A percentile compares a stretch with the other conserved stretches of the same genome.
phyloP scores from a whole-genome alignment of 2,329 filamentous ascomycete genomes.

The Penicillium sp. region DNA sequence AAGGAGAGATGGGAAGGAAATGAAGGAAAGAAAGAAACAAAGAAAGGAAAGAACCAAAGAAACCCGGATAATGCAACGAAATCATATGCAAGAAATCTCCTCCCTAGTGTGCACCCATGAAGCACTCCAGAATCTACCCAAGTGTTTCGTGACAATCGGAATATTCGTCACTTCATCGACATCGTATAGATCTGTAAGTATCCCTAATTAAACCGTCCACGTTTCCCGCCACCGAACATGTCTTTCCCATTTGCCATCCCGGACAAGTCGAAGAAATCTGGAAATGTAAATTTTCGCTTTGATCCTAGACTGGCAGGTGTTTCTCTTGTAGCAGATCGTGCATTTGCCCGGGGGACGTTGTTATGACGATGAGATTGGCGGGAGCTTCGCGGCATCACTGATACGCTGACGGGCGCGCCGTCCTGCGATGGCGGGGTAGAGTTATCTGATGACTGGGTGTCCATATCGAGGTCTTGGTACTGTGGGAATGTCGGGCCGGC shows the following conservation, averaged over 20 bases:
- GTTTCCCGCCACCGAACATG: slow-evolving; percentile 51
- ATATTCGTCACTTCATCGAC: slow-evolving; percentile 39
- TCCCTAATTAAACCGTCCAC: slow-evolving; percentile 51
- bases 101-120: slow-evolving; percentile 38
- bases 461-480: slow-evolving; percentile 43
- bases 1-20: slow-evolving; percentile 10
- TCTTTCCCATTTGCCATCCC: slow-evolving; percentile 49
- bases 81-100: slow-evolving; percentile 37
- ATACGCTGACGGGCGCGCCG: slow-evolving; percentile 45
- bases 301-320: slow-evolving; percentile 47
- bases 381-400: slow-evolving; percentile 47
- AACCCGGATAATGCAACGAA: slow-evolving; percentile 21
- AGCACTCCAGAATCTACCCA: slow-evolving; percentile 29
- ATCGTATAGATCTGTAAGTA: slow-evolving; percentile 20
- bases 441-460: slow-evolving; percentile 48
- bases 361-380: slow-evolving; percentile 46
- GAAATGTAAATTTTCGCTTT: slow-evolving; percentile 53
- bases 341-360: slow-evolving; percentile 41
- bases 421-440: slow-evolving; percentile 34
- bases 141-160: slow-evolving; percentile 38
- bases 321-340: slow-evolving; percentile 44
- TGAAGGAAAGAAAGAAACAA: slow-evolving; percentile 13
- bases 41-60: slow-evolving; percentile 13
- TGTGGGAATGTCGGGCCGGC: slow-evolving; percentile 46
- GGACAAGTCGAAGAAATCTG: slow-evolving; percentile 56